These are phyloP conservation scores for Solanum tarijense DNA, from an alignment of 257 asterid species.

Conservation along the genomic window DNA sequence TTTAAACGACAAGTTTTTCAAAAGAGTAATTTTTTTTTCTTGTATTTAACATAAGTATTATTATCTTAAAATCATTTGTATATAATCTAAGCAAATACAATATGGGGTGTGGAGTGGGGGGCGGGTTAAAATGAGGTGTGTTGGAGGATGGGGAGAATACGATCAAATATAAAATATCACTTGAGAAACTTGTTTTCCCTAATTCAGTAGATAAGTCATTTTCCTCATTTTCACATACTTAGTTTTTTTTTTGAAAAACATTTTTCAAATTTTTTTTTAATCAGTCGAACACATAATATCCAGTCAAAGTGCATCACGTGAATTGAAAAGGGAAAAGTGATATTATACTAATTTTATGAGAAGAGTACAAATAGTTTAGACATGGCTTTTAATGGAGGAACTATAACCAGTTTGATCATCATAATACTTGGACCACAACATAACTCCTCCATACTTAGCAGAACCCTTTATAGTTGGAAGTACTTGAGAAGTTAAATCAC, in stretches of 20 bases:
- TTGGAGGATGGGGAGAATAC: neutral
- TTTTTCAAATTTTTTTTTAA: no score
- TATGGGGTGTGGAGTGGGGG: neutral
- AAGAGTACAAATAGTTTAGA: neutral
- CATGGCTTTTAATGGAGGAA: conserved; percentile 10
- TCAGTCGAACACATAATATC: neutral
- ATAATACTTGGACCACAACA: conserved; percentile 20
- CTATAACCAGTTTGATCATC: conserved; percentile 19
- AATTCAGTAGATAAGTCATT: neutral
- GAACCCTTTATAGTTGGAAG: conserved; percentile 12
- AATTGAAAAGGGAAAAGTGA: neutral
- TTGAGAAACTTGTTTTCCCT: neutral
- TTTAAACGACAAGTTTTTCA: no score
- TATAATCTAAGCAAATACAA: neutral
- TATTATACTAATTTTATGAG: neutral
- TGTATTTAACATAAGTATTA: neutral
- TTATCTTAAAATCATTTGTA: neutral
- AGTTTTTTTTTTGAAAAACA: neutral
- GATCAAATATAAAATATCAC: neutral
- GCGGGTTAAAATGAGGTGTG: neutral
- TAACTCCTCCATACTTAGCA: conserved; percentile 12
- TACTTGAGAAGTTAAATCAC: conserved; percentile 6
- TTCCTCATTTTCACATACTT: neutral
- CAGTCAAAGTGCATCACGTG: neutral
- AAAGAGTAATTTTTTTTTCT: neutral